Conservation (phyloP, 2,329 filamentous ascomycete species). For the Penicillium brevicompactum region DNA sequence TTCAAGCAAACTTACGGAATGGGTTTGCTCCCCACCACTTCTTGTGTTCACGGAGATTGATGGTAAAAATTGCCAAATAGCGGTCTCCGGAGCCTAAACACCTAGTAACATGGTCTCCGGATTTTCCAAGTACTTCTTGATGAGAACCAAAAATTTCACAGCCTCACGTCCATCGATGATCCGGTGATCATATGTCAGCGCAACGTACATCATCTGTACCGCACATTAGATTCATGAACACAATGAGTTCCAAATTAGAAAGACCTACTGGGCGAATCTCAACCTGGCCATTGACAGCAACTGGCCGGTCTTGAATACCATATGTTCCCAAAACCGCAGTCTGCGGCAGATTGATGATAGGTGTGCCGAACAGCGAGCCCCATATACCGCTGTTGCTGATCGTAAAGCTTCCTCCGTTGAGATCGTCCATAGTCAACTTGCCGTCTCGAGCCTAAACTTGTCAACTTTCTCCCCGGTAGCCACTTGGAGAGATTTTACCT, state of each 20-base stretch:
- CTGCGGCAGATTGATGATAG: conserved; percentile 93
- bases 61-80: no score
- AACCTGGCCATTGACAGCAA: conserved; percentile 84
- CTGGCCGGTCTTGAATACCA: conserved; percentile 86
- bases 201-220: conserved; percentile 84
- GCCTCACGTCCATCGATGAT: conserved; percentile 89
- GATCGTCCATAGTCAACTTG: conserved; percentile 94
- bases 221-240: not conserved
- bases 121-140: conserved; percentile 9
- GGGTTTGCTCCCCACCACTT: no score
- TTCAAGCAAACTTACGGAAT: no score
- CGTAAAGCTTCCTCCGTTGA: conserved; percentile 94
- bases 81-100: not conserved
- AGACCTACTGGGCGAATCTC: conserved; percentile 72
- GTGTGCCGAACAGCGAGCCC: conserved; percentile 89
- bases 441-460: conserved; percentile 72
- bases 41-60: no score
- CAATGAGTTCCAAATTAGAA: not conserved
- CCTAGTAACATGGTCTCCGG: conserved; percentile 9
- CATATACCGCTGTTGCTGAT: conserved; percentile 95
- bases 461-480: no score
- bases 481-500: conserved; percentile 55
- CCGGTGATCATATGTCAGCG: conserved; percentile 91
- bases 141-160: conserved; percentile 71
- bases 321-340: conserved; percentile 85